phyloP scores from a whole-genome alignment of 208 protist species.

The Entamoeba moshkovskii region DNA sequence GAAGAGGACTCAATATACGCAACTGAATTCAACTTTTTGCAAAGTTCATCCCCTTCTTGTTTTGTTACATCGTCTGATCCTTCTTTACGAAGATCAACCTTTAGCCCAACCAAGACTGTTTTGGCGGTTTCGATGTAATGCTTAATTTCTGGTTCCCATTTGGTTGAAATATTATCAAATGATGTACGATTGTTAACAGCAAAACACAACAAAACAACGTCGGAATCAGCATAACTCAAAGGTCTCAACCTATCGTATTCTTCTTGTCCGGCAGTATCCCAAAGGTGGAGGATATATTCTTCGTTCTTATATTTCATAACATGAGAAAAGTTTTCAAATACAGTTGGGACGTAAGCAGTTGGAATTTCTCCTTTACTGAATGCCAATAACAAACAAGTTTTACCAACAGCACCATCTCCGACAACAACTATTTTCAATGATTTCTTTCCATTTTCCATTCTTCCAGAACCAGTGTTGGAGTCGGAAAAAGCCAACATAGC shows the following conservation, averaged over 20 bases:
- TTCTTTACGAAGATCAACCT: slow-evolving; percentile 39
- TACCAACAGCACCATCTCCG: neutral
- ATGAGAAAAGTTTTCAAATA: slow-evolving; percentile 37
- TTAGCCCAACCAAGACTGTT: slow-evolving; percentile 49
- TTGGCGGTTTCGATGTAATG: slow-evolving; percentile 24
- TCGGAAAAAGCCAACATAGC: too few relatives aligned
- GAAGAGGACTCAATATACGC: neutral
- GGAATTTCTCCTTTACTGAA: slow-evolving; percentile 15
- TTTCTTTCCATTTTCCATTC: too few relatives aligned
- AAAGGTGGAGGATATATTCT: neutral
- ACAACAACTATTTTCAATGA: neutral
- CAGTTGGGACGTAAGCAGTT: slow-evolving; percentile 21
- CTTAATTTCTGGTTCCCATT: slow-evolving; percentile 33
- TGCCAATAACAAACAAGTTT: slow-evolving; percentile 11
- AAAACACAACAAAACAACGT: slow-evolving; percentile 60
- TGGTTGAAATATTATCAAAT: slow-evolving; percentile 52
- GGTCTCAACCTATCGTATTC: slow-evolving; percentile 49
- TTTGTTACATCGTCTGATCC: neutral
- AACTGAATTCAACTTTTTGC: neutral
- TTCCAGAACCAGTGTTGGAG: too few relatives aligned
- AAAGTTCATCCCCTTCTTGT: neutral
- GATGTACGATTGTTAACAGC: slow-evolving; percentile 43
- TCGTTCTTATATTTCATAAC: slow-evolving; percentile 13
- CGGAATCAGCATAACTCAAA: slow-evolving; percentile 43
- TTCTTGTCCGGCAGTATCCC: slow-evolving; percentile 45